Evolutionary conservation across 2,329 filamentous ascomycete species (phyloP), one percentile per base, ranked within the genome.

Genomic region (Diplodia scrobiculata): DNA sequence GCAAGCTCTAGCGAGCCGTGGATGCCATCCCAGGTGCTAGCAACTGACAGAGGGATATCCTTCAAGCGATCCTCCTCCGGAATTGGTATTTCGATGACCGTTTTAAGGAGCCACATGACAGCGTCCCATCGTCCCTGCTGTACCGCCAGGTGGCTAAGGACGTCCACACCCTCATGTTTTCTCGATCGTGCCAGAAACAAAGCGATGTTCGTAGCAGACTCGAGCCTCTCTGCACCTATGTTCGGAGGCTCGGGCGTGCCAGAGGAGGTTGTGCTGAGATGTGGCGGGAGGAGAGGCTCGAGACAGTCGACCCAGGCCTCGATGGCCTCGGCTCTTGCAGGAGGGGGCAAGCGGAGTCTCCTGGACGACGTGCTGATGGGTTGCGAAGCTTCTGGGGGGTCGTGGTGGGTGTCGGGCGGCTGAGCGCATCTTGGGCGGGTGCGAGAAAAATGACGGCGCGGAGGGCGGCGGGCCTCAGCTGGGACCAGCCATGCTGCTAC

Each of bases 61-160:
- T 54, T 29, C 34, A 68, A 63, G 10, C 63, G 27, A 13, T 69
- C 69, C 0, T 52, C 21, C 2, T 67, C 70, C 27, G 29, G 70
- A 65, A 65, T 68, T 5, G 72, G 72, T 21, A 74, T 70, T 52
- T 81, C 79, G 1, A 78, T 71, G 25, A 82, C 70, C 62, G 77
- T 76, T 68, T 79, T 81, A 14, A 79, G 75, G 29, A 82, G 73
- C 81, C 81, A 83, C 14, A 81, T 72, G 3, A 79, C 77, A 27
- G 77, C 74, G 65, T 74, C 73, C 80, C 81, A 83, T 50, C 79
- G 74, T 19, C 75, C 73, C 68, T 79, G 72, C 1, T 73, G 70
- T 29, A 80, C 59, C 2, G 76, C 80, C 2, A 83, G 67, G 64
- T 80, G 68, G 62, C 70, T 72, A 19, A 83, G 71, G 7, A 82